Base-by-base conservation (phyloP, 345 rosid genomes). In the Linum trigynum region DNA sequence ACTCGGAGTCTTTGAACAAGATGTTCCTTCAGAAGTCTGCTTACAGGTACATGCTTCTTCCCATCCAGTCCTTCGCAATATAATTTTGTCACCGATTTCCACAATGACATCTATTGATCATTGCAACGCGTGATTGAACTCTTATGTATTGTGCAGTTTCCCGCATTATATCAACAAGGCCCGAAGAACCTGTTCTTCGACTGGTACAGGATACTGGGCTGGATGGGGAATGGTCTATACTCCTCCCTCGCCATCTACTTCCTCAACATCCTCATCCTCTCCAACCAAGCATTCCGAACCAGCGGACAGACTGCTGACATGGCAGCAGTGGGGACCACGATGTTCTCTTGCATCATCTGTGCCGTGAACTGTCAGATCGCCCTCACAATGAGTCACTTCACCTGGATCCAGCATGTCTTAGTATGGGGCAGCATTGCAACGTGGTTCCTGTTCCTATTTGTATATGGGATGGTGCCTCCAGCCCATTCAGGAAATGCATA, bases 91-190 rank as follows among this genome's bases (percentile, higher is more conserved):
- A 23, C 61, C 38, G 7, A 16, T 11, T 56, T 14, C 16, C 59
- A n/a, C 6, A n/a, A n/a, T n/a, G 35, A n/a, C 32, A 23, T 23
- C 32, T 23, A 56, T 8, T 4, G 50, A 5, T 11, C 9, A 5
- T 43, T 43, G 9, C 10, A 43, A 43, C 50, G 10, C 50, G 50
- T 4, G 2, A 23, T 23, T 23, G 32, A 23, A 23, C 32, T 23
- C 65, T 56, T 15, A 72, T 65, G 15, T 59, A 42, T 12, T 11
- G 50, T 69, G 64, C 74, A 88, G 96, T 91, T 88, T 67, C 96
- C 91, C 14, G 91, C 91, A 39, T 80, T 91, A 15, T 88, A 91
- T 65, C 85, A 76, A 57, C 91, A 86, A 78, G 97, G 96, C 15
- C 92, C 81, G 15, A 82, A 68, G 71, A 86, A 88, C 40, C 66